Conservation (phyloP, 768 basidiomycete genomes). For the Podaxis sp. region DNA sequence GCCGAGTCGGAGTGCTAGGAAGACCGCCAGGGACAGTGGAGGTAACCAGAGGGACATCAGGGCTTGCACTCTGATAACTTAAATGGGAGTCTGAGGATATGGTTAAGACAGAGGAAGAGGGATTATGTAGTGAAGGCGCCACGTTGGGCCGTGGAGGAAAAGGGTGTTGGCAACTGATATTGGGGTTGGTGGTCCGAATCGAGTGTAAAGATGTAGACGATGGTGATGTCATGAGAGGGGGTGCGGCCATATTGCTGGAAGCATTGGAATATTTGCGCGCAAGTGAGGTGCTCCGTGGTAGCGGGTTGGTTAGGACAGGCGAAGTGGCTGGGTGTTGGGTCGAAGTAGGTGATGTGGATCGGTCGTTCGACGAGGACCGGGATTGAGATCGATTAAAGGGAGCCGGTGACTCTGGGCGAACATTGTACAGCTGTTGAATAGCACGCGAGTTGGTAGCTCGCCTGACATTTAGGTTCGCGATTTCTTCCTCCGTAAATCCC, state of each 20-base stretch:
- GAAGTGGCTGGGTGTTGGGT: conserved; percentile 11
- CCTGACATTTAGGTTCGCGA: conserved; percentile 49
- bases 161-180: conserved; percentile 4
- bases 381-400: not conserved
- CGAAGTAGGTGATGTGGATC: not conserved
- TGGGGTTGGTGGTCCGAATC: conserved; percentile 14
- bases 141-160: conserved; percentile 7
- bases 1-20: not conserved
- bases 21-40: not conserved
- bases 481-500: conserved; percentile 69
- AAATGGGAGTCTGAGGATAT: conserved; percentile 18
- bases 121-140: conserved; percentile 14
- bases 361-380: not conserved
- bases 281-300: conserved; percentile 32
- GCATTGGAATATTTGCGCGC: conserved; percentile 27
- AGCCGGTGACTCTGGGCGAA: conserved; percentile 30
- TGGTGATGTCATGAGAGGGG: conserved; percentile 15
- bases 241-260: conserved; percentile 6
- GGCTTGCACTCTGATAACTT: conserved; percentile 11
- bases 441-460: conserved; percentile 32
- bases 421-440: conserved; percentile 29
- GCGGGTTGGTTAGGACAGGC: conserved; percentile 22
- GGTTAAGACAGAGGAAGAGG: conserved; percentile 15
- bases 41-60: not conserved
- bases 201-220: conserved; percentile 18